phyloP scores from a whole-genome alignment of 768 basidiomycete species.

The Boletus fagicola region DNA sequence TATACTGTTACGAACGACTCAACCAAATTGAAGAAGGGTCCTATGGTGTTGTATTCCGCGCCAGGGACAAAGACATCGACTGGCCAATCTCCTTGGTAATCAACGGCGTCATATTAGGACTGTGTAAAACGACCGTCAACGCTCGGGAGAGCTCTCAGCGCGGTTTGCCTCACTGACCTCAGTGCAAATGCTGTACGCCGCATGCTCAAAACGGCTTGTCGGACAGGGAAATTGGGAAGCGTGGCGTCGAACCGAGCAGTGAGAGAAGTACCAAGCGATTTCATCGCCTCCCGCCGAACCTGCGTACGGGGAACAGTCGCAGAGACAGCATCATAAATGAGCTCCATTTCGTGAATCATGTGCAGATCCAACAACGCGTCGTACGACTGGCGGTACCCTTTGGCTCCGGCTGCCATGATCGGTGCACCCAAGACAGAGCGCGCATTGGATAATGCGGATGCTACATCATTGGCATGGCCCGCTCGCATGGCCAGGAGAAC shows the following conservation, averaged over 20 bases:
- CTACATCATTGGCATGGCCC: conserved; percentile 45
- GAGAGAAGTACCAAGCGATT: conserved; percentile 40
- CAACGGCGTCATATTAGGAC: conserved; percentile 31
- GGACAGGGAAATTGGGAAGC: conserved; percentile 82
- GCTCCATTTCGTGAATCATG: conserved; percentile 79
- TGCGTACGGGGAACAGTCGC: conserved; percentile 41
- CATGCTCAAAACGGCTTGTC: conserved; percentile 88
- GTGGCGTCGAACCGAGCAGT: conserved; percentile 69
- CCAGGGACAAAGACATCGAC: conserved; percentile 85
- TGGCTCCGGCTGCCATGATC: conserved; percentile 75
- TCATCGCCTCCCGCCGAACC: conserved; percentile 41
- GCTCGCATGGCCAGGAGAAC: conserved; percentile 77
- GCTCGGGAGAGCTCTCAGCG: background rate
- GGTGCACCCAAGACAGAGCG: conserved; percentile 73
- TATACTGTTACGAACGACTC: conserved; percentile 89
- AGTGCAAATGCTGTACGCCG: conserved; percentile 79
- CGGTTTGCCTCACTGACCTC: conserved; percentile 47
- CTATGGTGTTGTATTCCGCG: conserved; percentile 97
- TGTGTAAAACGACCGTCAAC: conserved; percentile 9
- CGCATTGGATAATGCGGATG: conserved; percentile 56
- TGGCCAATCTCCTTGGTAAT: conserved; percentile 66
- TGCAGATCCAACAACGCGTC: conserved; percentile 85
- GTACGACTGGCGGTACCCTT: conserved; percentile 84
- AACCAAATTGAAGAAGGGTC: conserved; percentile 99
- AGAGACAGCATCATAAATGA: conserved; percentile 50